Evolutionary conservation across 345 rosid genomes (phyloP).

Genomic region (Anacardium occidentale): DNA sequence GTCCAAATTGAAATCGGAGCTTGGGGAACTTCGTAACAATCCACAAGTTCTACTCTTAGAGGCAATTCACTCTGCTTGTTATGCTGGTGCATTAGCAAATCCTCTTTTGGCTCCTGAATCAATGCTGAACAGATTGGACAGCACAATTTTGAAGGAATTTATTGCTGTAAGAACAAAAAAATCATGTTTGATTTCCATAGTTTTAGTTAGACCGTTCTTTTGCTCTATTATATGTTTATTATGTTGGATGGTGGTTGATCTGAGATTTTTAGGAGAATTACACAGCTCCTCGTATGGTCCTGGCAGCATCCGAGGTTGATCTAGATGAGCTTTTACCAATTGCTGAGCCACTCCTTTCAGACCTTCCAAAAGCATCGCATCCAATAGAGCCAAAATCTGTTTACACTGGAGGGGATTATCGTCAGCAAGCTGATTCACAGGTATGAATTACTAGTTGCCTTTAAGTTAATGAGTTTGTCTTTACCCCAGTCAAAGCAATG

Average conservation of each 20-base stretch:
- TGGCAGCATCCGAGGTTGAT: constrained; percentile 77
- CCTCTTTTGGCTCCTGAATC: constrained; percentile 64
- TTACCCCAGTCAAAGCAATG: neutral
- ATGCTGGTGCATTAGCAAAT: constrained; percentile 62
- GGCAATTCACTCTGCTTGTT: constrained; percentile 72
- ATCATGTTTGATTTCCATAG: neutral
- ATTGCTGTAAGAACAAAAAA: constrained; percentile 46
- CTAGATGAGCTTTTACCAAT: constrained; percentile 54
- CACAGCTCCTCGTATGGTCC: constrained; percentile 66
- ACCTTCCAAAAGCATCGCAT: constrained; percentile 44
- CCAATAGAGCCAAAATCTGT: constrained; percentile 49
- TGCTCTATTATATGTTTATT: constrained; percentile 1
- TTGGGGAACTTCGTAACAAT: constrained; percentile 53
- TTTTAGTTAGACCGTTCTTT: constrained; percentile 16
- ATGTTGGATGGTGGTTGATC: constrained; percentile 15
- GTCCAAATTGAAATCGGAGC: constrained; percentile 53
- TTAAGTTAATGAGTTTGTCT: constrained; percentile 19
- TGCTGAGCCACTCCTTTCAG: constrained; percentile 68
- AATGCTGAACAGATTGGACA: constrained; percentile 46
- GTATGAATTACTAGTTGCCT: constrained; percentile 28
- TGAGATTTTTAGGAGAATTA: constrained; percentile 54
- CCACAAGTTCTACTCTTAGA: constrained; percentile 71
- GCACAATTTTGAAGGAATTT: constrained; percentile 57
- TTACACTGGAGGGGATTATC: constrained; percentile 75
- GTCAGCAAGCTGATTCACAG: constrained; percentile 59